phyloP scores from a whole-genome alignment of 495 filamentous ascomycete genomes.

The Penicillium ochrochloron region DNA sequence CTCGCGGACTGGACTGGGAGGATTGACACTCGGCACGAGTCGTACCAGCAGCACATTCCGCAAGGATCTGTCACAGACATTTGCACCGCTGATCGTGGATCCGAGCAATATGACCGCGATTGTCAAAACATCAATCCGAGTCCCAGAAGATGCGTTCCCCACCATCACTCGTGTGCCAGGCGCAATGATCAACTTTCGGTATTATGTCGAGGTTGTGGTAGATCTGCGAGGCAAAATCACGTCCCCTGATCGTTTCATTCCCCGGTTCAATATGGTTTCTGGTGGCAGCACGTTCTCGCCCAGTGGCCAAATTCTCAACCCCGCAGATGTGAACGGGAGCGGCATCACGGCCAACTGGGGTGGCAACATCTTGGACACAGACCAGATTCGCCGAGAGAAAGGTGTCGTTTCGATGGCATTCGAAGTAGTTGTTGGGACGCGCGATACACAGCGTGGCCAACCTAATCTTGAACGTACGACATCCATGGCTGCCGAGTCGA shows the following conservation, averaged over 20 bases:
- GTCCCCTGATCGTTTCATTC: conserved; percentile 65
- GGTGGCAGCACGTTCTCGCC: conserved; percentile 50
- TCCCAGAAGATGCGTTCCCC: conserved; percentile 90
- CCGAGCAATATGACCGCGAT: conserved; percentile 74
- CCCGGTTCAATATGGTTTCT: conserved; percentile 59
- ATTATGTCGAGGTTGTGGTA: conserved; percentile 88
- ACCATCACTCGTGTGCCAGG: conserved; percentile 89
- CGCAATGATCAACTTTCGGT: conserved; percentile 90
- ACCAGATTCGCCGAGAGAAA: conserved; percentile 82
- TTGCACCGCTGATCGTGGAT: conserved; percentile 84
- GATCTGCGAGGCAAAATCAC: conserved; percentile 88
- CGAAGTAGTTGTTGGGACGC: conserved; percentile 86
- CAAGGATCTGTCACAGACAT: conserved; percentile 88
- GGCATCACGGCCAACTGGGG: conserved; percentile 61
- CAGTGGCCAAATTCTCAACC: conserved; percentile 53
- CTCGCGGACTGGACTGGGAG: conserved; percentile 72
- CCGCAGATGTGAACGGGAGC: conserved; percentile 41
- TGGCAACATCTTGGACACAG: conserved; percentile 85
- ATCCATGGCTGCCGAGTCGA: conserved; percentile 33
- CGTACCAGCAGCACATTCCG: conserved; percentile 87
- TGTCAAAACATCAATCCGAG: conserved; percentile 78
- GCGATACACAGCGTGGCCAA: conserved; percentile 70
- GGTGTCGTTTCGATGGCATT: conserved; percentile 82
- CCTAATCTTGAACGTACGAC: conserved; percentile 43
- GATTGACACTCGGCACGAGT: conserved; percentile 78